Percentiles rank a stretch among this genome's conserved stretches.
Conservation (phyloP, 805 yeast genomes). For the Candida sakaeoensis region DNA sequence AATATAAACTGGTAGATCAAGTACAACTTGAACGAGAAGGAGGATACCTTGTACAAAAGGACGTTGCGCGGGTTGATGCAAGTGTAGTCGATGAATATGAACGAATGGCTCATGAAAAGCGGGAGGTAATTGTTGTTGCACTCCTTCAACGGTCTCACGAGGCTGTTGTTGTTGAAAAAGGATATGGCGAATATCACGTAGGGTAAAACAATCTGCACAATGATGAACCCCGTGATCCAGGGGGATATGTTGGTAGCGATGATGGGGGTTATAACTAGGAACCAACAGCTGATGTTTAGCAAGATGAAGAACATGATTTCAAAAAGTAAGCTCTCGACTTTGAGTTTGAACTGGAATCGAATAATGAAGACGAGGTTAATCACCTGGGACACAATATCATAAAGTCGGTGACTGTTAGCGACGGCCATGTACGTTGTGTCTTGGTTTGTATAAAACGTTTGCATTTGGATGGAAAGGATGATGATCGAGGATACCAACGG, state of each 20-base stretch:
- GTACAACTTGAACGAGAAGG: conserved; percentile 28
- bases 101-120: conserved; percentile 32
- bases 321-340: conserved; percentile 9
- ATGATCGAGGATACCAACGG: background rate
- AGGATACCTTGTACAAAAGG: conserved; percentile 17
- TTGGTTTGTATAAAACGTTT: no score
- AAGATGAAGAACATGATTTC: conserved; percentile 20
- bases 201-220: conserved; percentile 14
- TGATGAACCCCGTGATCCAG: conserved; percentile 3
- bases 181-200: conserved; percentile 10
- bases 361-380: conserved; percentile 27
- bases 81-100: conserved; percentile 21
- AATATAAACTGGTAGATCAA: conserved; percentile 31
- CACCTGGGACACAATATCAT: conserved; percentile 22
- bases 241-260: background rate
- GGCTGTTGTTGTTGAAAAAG: background rate
- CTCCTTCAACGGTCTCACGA: conserved; percentile 16
- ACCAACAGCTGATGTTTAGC: conserved; percentile 17
- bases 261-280: background rate
- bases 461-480: no score
- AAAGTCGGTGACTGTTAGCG: no score
- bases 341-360: conserved; percentile 18
- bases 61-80: background rate
- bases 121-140: conserved; percentile 34
- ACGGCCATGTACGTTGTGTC: no score